phyloP scores from a whole-genome alignment of 192 early-diverging fungal genomes.

The Anaeromyces robustus region DNA sequence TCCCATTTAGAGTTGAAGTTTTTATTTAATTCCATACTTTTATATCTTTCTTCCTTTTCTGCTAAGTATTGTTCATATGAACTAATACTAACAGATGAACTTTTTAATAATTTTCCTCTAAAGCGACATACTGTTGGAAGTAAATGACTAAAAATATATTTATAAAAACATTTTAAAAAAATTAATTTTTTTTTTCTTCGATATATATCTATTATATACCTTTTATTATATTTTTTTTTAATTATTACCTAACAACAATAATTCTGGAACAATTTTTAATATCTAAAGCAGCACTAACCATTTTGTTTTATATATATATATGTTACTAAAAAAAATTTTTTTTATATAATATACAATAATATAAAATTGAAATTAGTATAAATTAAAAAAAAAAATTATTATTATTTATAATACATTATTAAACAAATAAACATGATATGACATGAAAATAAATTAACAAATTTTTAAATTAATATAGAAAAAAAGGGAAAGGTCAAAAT shows the following conservation, averaged over 20 bases:
- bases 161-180: not conserved
- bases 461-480: too few relatives aligned
- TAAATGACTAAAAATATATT: not conserved
- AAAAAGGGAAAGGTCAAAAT: too few relatives aligned
- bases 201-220: too few relatives aligned
- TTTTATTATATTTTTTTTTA: too few relatives aligned
- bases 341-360: too few relatives aligned
- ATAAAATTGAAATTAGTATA: too few relatives aligned
- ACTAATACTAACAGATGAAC: not conserved
- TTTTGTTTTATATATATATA: not conserved
- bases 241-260: not conserved
- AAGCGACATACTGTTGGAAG: not conserved
- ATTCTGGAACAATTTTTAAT: not conserved
- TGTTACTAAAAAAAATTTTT: not conserved
- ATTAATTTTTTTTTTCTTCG: too few relatives aligned
- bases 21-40: not conserved
- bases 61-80: not conserved
- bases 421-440: too few relatives aligned
- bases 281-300: not conserved
- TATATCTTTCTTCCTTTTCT: not conserved
- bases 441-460: too few relatives aligned
- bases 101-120: not conserved
- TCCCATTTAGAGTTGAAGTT: not conserved
- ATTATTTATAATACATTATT: too few relatives aligned
- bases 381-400: too few relatives aligned